Percentiles rank a stretch among this genome's conserved stretches.
phyloP scores from a whole-genome alignment of 441 rosid species.

The Syzygium malaccense region DNA sequence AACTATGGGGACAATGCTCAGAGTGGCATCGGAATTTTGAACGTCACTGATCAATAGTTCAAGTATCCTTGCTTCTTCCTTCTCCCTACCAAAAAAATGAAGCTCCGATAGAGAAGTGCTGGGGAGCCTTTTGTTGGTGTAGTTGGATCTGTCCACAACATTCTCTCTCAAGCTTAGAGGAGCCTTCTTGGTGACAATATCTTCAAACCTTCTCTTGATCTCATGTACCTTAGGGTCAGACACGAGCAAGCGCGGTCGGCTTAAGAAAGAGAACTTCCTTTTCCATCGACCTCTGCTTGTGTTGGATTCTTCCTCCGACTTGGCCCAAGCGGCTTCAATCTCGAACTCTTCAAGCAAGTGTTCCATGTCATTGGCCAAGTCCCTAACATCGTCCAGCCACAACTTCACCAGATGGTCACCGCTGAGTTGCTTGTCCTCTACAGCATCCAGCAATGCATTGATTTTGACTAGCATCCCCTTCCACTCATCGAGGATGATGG shows the following conservation, averaged over 20 bases:
- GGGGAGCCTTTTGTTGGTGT: neutral
- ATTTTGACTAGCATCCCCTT: neutral
- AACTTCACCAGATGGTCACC: neutral
- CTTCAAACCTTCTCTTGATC: neutral
- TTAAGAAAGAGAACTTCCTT: neutral
- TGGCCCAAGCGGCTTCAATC: neutral
- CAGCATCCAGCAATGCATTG: neutral
- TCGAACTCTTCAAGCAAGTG: neutral
- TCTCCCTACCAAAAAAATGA: accelerated
- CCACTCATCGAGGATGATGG: neutral
- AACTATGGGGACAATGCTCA: neutral
- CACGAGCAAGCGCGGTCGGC: neutral
- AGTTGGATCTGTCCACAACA: neutral
- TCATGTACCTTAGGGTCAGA: neutral
- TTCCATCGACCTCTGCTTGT: neutral
- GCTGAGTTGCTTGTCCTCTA: neutral
- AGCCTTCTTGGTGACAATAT: accelerated
- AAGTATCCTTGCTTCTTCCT: accelerated
- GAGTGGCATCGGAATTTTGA: neutral
- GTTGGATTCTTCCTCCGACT: neutral
- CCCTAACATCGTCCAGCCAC: neutral
- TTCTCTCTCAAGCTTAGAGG: neutral
- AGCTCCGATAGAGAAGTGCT: neutral
- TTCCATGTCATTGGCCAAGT: neutral
- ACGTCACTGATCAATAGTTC: neutral